phyloP scores from a whole-genome alignment of 192 early-diverging fungal species.

The Rhizophlyctis rosea region DNA sequence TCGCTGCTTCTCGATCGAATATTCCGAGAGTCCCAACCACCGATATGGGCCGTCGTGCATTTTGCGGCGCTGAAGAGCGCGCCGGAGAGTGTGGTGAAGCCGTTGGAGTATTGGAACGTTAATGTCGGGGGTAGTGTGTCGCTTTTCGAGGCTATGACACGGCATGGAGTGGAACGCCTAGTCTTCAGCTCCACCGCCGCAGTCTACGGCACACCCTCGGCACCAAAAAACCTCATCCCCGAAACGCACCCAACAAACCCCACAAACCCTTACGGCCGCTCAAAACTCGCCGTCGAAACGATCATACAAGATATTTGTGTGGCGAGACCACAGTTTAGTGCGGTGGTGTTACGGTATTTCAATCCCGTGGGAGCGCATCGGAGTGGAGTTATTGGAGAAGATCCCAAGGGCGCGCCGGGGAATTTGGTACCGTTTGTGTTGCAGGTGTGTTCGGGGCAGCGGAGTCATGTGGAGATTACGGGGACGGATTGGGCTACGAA shows the following conservation, averaged over 20 bases:
- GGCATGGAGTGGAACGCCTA: constrained; percentile 69
- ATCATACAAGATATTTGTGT: constrained; percentile 49
- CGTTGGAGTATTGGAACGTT: constrained; percentile 80
- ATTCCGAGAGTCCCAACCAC: constrained; percentile 60
- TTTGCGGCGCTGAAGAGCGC: constrained; percentile 64
- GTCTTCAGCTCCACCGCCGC: constrained; percentile 86
- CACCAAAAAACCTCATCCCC: constrained; percentile 59
- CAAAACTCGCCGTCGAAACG: constrained; percentile 80
- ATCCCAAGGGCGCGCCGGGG: constrained; percentile 71
- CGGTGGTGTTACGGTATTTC: constrained; percentile 65
- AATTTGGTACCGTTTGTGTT: constrained; percentile 83
- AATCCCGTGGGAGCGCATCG: constrained; percentile 87
- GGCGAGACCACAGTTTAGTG: constrained; percentile 1
- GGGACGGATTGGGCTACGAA: constrained; percentile 84
- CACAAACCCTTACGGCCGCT: constrained; percentile 74
- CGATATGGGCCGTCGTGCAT: constrained; percentile 42
- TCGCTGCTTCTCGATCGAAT: constrained; percentile 52
- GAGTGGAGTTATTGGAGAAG: constrained; percentile 83
- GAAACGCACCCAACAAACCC: constrained; percentile 63
- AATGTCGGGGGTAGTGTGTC: constrained; percentile 79
- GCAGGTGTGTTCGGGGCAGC: constrained; percentile 75
- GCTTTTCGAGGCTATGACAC: constrained; percentile 70
- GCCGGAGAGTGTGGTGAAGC: constrained; percentile 70
- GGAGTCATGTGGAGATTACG: constrained; percentile 69
- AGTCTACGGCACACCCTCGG: constrained; percentile 58